Conservation (phyloP, 192 early-diverging fungal genomes). For the Coemansia asiatica region DNA sequence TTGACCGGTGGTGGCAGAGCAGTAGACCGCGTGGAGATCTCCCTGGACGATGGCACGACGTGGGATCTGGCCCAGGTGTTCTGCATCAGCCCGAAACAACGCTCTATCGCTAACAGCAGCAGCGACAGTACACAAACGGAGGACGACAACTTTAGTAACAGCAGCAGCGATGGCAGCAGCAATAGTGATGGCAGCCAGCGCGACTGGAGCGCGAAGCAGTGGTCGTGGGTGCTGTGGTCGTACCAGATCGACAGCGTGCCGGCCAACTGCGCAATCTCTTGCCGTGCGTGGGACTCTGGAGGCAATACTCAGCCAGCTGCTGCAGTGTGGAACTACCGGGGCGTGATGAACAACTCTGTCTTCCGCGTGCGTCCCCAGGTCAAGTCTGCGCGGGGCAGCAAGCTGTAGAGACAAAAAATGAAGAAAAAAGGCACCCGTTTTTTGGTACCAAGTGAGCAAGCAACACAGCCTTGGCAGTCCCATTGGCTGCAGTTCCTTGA, state of each 20-base stretch:
- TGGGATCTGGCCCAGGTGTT: constrained; percentile 71
- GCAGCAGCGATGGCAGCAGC: background rate
- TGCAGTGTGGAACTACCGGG: constrained; percentile 76
- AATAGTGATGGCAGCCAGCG: constrained; percentile 15
- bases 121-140: no score
- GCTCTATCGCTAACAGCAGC: background rate
- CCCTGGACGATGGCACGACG: constrained; percentile 76
- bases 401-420: no score
- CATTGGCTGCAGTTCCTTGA: no score
- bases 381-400: constrained; percentile 3
- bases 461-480: no score
- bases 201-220: constrained; percentile 54
- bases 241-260: constrained; percentile 54
- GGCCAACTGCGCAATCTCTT: constrained; percentile 58
- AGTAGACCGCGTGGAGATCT: constrained; percentile 76
- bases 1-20: constrained; percentile 73
- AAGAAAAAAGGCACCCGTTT: no score
- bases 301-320: constrained; percentile 87
- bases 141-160: no score
- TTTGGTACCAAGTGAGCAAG: no score
- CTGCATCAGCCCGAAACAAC: constrained; percentile 28
- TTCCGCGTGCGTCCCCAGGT: constrained; percentile 34
- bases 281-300: constrained; percentile 79
- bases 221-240: constrained; percentile 88
- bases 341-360: constrained; percentile 78